phyloP scores from a whole-genome alignment of 2,329 filamentous ascomycete genomes.

The Boeremia exigua region DNA sequence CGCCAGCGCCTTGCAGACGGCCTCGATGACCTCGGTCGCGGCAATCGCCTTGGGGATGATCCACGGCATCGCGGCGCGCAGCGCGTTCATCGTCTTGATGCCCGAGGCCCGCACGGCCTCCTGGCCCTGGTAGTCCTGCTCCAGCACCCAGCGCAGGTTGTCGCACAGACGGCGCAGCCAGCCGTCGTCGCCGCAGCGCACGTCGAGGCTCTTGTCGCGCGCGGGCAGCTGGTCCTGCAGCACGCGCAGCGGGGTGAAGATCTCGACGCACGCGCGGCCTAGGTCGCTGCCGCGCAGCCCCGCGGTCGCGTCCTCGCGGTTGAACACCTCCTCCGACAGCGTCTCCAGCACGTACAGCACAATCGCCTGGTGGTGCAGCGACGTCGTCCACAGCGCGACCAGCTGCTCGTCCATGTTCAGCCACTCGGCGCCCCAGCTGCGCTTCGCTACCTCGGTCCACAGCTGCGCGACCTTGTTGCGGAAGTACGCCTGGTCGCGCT shows the following conservation, averaged over 20 bases:
- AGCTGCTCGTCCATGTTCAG: slow-evolving; percentile 90
- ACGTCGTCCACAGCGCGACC: slow-evolving; percentile 75
- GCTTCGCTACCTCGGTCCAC: slow-evolving; percentile 94
- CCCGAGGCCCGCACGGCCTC: slow-evolving; percentile 73
- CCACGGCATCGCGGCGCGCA: slow-evolving; percentile 85
- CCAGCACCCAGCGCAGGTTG: slow-evolving; percentile 76
- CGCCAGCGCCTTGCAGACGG: slow-evolving; percentile 49
- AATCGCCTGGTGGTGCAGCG: slow-evolving; percentile 76
- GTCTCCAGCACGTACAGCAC: slow-evolving; percentile 89
- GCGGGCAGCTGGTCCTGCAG: slow-evolving; percentile 78
- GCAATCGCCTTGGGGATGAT: slow-evolving; percentile 82
- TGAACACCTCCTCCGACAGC: slow-evolving; percentile 92
- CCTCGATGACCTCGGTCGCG: slow-evolving; percentile 52
- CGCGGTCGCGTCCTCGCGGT: slow-evolving; percentile 85
- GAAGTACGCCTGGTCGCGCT: slow-evolving; percentile 79
- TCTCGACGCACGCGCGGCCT: slow-evolving; percentile 89
- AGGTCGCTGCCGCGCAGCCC: slow-evolving; percentile 82
- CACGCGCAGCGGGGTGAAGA: slow-evolving; percentile 82
- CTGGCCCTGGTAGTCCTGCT: slow-evolving; percentile 68
- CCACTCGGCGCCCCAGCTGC: slow-evolving; percentile 92
- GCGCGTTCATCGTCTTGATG: slow-evolving; percentile 75
- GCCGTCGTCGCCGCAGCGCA: slow-evolving; percentile 81
- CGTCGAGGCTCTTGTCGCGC: slow-evolving; percentile 69
- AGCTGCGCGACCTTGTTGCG: slow-evolving; percentile 93
- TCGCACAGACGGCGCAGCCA: slow-evolving; percentile 82